Conservation (phyloP, 306 rosid species). For the Rubus parviflorus region DNA sequence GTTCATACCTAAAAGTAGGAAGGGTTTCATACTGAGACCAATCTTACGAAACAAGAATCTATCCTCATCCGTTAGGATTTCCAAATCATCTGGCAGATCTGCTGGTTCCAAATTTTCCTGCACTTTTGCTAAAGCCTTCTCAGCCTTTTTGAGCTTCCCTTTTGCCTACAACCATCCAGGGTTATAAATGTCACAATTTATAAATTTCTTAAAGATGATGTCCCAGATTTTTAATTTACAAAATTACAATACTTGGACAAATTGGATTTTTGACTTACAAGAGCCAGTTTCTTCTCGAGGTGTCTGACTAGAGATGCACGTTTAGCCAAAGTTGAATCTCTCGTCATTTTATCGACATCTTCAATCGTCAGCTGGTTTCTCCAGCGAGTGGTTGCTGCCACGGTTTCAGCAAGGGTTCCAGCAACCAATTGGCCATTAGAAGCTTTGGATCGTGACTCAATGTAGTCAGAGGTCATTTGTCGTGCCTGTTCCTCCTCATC, state of each 20-base stretch:
- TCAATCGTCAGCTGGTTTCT: constrained; percentile 54
- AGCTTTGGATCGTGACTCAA: constrained; percentile 41
- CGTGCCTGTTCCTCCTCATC: constrained; percentile 81
- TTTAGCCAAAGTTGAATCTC: constrained; percentile 60
- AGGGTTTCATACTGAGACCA: constrained; percentile 93
- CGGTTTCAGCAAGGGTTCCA: constrained; percentile 91
- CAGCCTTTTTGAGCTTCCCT: constrained; percentile 66
- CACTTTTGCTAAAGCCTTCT: constrained; percentile 70
- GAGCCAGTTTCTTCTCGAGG: constrained; percentile 62
- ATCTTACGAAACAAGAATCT: constrained; percentile 82
- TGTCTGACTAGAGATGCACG: constrained; percentile 49
- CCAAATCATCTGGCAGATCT: constrained; percentile 82
- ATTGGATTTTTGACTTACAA: constrained; percentile 51
- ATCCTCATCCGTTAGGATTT: constrained; percentile 78
- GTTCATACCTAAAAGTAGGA: constrained; percentile 68
- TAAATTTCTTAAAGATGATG: not conserved
- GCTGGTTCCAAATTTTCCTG: constrained; percentile 63
- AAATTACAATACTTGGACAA: constrained; percentile 16
- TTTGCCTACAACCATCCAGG: constrained; percentile 59
- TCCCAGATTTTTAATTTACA: constrained; percentile 10
- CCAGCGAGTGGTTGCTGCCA: constrained; percentile 86
- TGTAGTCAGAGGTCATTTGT: constrained; percentile 42
- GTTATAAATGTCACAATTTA: constrained; percentile 33
- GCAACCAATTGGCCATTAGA: constrained; percentile 56
- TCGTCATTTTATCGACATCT: constrained; percentile 65